Conservation (phyloP, 331 rosid genomes). For the Dryas integrifolia region DNA sequence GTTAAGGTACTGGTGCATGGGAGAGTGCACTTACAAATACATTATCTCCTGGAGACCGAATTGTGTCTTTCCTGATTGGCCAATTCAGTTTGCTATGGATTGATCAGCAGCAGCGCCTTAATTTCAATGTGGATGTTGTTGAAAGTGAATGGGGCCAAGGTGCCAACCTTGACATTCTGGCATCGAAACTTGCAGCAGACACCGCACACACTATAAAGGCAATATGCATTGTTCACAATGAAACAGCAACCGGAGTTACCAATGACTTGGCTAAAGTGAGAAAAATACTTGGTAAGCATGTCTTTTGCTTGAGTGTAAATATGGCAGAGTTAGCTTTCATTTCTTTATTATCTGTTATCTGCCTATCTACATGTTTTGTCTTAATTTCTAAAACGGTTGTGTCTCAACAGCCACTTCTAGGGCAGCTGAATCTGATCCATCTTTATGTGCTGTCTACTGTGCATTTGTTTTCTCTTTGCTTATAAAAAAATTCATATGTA, state of each 20-base stretch:
- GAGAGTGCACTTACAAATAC: slow-evolving; percentile 99
- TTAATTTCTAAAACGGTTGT: neutral
- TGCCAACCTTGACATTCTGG: slow-evolving; percentile 85
- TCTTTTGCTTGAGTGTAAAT: neutral
- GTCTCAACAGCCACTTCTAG: neutral
- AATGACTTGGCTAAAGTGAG: slow-evolving; percentile 79
- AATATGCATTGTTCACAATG: slow-evolving; percentile 92
- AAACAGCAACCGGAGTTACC: slow-evolving; percentile 98
- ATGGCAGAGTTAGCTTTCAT: neutral
- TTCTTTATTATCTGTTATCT: neutral
- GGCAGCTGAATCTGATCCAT: neutral
- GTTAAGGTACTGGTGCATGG: slow-evolving; percentile 98
- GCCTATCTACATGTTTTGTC: neutral
- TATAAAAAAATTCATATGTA: neutral
- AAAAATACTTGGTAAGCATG: slow-evolving; percentile 68
- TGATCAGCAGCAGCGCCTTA: slow-evolving; percentile 97
- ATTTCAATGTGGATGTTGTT: slow-evolving; percentile 86
- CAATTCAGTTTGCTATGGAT: slow-evolving; percentile 99
- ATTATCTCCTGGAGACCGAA: slow-evolving; percentile 91
- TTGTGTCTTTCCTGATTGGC: slow-evolving; percentile 82
- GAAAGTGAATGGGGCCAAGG: slow-evolving; percentile 99
- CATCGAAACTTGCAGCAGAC: slow-evolving; percentile 78
- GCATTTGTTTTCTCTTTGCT: neutral
- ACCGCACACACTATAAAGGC: slow-evolving; percentile 81
- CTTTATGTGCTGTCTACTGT: neutral